A percentile compares a stretch with the other conserved stretches of the same genome.
Evolutionary conservation across 139 green algal species (phyloP).

Genomic region (Chlorella sp.): DNA sequence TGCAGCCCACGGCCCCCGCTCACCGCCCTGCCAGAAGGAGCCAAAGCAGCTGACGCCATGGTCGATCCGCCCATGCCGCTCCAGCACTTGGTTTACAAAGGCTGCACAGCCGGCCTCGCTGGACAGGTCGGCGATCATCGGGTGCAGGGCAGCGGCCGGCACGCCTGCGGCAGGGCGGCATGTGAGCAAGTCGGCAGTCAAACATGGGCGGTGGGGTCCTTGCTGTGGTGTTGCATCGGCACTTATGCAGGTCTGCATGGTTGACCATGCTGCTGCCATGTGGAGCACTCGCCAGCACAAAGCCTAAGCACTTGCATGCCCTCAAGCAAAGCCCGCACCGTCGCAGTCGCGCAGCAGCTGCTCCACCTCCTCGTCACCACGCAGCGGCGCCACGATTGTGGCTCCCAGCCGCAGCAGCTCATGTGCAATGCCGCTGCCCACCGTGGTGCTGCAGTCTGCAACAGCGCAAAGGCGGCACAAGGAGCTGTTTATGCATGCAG

Average conservation of each 20-base stretch:
- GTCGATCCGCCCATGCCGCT: background rate
- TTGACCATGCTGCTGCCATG: too few species aligned
- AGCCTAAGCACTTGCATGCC: too few species aligned
- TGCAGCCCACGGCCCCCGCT: too few species aligned
- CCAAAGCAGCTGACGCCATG: conserved; percentile 7
- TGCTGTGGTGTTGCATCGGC: too few species aligned
- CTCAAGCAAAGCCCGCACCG: too few species aligned
- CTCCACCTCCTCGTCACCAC: background rate
- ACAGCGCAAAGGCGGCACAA: background rate
- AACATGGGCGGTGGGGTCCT: too few species aligned
- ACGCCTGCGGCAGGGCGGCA: background rate
- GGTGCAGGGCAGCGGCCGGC: background rate
- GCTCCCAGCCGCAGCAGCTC: background rate
- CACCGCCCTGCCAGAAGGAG: conserved; percentile 12
- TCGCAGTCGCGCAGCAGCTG: background rate
- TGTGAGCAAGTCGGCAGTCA: too few species aligned
- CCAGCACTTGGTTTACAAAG: background rate
- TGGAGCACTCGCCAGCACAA: too few species aligned
- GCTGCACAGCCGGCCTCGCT: background rate
- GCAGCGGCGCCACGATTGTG: conserved; percentile 23
- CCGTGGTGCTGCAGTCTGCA: conserved; percentile 16
- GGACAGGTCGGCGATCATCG: background rate
- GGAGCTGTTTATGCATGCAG: too few species aligned
- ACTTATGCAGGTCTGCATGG: too few species aligned
- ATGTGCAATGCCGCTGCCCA: conserved; percentile 32